Evolutionary conservation across 2,329 filamentous ascomycete species (phyloP), one percentile per base, ranked within the genome.

Genomic region (Chaetomium olivaceum): DNA sequence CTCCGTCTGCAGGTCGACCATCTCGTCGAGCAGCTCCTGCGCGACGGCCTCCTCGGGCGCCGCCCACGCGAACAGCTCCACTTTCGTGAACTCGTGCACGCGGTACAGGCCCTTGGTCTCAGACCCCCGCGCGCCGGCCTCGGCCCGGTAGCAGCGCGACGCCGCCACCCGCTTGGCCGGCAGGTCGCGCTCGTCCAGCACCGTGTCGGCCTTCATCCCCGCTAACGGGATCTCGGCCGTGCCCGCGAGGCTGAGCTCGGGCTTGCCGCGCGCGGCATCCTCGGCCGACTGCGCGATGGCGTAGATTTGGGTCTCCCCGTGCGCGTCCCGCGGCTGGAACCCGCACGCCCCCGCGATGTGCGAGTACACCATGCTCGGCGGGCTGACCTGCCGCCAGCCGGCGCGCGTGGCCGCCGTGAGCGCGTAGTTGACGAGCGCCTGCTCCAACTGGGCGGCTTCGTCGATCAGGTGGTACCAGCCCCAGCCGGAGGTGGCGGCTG

Each of bases 21-120:
- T 92, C 77, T 97, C 93, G 59, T 91, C 82, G 76, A 97, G 97
- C 14, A 94, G 72, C 0, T 84, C 80, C 8, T 83, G 80, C 0
- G 87, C 80, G 50, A 77, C 74, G 36, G 74, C 75, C 2, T 73
- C 64, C 61, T 87, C 82, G 1, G 91, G 87, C 33, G 83, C 73
- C 4, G 92, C 90, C 95, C 95, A 99, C 0, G 91, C 93, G 76
- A 99, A 98, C 83, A 99, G 89, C 78, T 99, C 95, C 0, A 99
- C 94, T 77, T 99, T 99, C 31, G 93, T 97, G 79, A 99, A 99
- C 78, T 99, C 95, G 78, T 99, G 95, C 3, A 99, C 95, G 31
- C 95, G 90, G 79, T 98, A 99, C 1, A 99, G 81, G 5, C 95
- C 95, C 79, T 97, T 97, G 1, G 93, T 97, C 72, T 95, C 92